Evolutionary conservation across 2,329 filamentous ascomycete species (phyloP).

Genomic region (Stylonectria norvegica): DNA sequence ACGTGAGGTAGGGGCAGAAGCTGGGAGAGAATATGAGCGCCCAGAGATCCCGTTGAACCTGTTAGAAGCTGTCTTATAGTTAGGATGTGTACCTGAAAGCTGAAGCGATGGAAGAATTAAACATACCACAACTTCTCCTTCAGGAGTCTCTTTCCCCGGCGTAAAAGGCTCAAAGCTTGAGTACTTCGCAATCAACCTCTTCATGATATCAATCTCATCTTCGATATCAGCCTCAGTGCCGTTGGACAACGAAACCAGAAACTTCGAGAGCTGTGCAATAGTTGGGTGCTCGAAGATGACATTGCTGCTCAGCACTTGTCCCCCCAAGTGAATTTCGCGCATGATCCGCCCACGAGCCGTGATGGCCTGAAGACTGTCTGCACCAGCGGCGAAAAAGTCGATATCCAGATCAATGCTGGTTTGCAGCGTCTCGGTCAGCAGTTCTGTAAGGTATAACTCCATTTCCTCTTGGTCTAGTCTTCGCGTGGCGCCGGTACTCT

Average conservation of each 20-base stretch:
- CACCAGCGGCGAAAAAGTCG: constrained; percentile 57
- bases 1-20: constrained; percentile 57
- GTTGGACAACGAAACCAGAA: constrained; percentile 23
- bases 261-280: constrained; percentile 12
- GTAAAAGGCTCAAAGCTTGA: constrained; percentile 29
- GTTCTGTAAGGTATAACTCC: constrained; percentile 25
- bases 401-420: constrained; percentile 2
- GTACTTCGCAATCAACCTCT: constrained; percentile 36
- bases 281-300: constrained; percentile 54
- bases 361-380: constrained; percentile 59
- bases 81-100: background rate
- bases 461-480: constrained; percentile 22
- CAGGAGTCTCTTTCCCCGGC: constrained; percentile 20
- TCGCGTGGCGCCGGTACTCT: constrained; percentile 4
- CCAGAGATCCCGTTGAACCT: constrained; percentile 59
- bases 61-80: constrained; percentile 45
- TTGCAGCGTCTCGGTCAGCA: constrained; percentile 31
- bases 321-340: constrained; percentile 47
- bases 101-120: fast-evolving
- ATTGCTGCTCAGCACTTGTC: constrained; percentile 49
- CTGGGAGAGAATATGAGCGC: constrained; percentile 55
- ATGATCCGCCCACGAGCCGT: constrained; percentile 51
- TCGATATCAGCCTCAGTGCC: constrained; percentile 9
- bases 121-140: constrained; percentile 33
- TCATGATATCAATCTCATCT: constrained; percentile 32